Evolutionary conservation across 257 asterid genomes (phyloP).

Genomic region (Solanum piurae): DNA sequence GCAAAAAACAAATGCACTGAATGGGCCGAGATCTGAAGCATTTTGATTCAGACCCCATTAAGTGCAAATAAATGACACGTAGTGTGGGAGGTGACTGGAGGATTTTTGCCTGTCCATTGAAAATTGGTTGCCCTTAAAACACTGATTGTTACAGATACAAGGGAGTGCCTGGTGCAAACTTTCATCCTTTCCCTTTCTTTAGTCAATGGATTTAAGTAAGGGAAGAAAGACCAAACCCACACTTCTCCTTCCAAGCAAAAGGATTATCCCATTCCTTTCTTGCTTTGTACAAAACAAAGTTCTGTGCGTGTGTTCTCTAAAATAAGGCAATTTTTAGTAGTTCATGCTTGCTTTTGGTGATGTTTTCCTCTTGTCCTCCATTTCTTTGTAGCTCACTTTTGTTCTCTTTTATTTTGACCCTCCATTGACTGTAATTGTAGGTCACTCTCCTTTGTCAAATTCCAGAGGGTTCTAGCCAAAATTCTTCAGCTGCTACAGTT

Average conservation of each 20-base stretch:
- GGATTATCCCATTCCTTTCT: neutral
- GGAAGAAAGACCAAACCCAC: neutral
- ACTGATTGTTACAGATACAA: neutral
- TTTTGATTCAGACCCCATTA: neutral
- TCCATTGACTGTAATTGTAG: slow-evolving; percentile 27
- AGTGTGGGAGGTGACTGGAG: neutral
- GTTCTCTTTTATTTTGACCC: neutral
- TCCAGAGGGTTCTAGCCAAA: slow-evolving; percentile 53
- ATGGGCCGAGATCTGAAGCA: neutral
- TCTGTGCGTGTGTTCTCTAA: neutral
- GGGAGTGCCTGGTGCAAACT: neutral
- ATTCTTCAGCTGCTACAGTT: slow-evolving; percentile 70
- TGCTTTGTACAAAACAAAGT: neutral
- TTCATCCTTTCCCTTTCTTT: neutral
- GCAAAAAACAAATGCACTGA: neutral
- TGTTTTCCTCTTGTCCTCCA: neutral
- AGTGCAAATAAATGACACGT: neutral
- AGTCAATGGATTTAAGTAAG: neutral
- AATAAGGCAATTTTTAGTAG: neutral
- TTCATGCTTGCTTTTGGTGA: neutral
- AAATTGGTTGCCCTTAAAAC: neutral
- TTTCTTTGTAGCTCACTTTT: neutral
- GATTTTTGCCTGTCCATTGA: neutral
- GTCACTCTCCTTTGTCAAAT: slow-evolving; percentile 90
- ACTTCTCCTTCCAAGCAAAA: neutral